Evolutionary conservation across 768 basidiomycete genomes (phyloP).

Genomic region (Nevesoporus exiguus): DNA sequence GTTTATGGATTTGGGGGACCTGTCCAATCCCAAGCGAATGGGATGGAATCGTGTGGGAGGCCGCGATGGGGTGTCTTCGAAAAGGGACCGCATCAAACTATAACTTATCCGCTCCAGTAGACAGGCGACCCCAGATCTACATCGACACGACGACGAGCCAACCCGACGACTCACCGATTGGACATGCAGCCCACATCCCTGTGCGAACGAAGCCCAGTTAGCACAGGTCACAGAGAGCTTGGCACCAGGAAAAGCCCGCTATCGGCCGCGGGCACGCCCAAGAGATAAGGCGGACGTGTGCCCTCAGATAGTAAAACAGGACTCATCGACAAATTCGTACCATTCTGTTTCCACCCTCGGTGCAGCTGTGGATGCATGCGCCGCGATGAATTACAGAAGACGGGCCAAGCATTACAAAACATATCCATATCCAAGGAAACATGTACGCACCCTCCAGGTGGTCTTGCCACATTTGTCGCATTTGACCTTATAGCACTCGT

Average conservation of each 20-base stretch:
- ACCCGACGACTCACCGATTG: conserved; percentile 48
- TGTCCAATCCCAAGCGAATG: conserved; percentile 23
- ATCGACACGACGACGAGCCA: conserved; percentile 11
- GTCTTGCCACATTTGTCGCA: conserved; percentile 65
- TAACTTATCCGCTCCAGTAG: conserved; percentile 14
- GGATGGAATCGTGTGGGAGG: conserved; percentile 23
- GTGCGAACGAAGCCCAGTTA: conserved; percentile 13
- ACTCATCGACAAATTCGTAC: conserved; percentile 7
- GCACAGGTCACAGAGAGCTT: conserved; percentile 1
- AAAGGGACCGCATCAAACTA: conserved; percentile 36
- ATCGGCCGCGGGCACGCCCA: conserved; percentile 2
- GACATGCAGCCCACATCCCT: conserved; percentile 73
- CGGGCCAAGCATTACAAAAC: conserved; percentile 7
- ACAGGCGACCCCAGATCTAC: conserved; percentile 17
- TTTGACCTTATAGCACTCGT: conserved; percentile 54
- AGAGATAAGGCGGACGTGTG: conserved; percentile 17
- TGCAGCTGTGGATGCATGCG: conserved; percentile 12
- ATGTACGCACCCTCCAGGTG: conserved; percentile 61
- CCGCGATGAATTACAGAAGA: conserved; percentile 20
- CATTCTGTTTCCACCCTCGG: conserved; percentile 12
- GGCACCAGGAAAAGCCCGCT: not conserved
- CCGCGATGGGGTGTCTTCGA: conserved; percentile 33
- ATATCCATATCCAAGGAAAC: conserved; percentile 29
- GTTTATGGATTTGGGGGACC: conserved; percentile 25
- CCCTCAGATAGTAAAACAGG: conserved; percentile 10